phyloP scores from a whole-genome alignment of 208 protist genomes.

The Trypanosoma congolense region DNA sequence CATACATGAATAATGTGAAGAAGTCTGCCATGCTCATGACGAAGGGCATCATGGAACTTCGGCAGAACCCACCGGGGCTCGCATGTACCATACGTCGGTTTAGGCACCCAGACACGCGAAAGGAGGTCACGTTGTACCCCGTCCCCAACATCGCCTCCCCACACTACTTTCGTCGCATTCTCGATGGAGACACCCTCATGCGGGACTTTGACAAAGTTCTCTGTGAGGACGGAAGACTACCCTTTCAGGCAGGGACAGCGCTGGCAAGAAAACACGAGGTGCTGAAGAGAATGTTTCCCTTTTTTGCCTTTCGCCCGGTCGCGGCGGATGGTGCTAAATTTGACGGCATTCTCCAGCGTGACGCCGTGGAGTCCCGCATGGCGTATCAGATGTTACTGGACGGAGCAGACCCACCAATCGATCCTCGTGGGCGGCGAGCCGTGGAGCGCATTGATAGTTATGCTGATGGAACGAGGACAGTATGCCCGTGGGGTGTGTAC shows the following conservation, averaged over 20 bases:
- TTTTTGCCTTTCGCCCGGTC: conserved; percentile 61
- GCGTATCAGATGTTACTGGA: conserved; percentile 81
- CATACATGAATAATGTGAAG: conserved; percentile 49
- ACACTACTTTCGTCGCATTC: conserved; percentile 55
- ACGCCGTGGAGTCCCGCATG: conserved; percentile 79
- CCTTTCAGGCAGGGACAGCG: conserved; percentile 48
- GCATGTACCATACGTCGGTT: conserved; percentile 64
- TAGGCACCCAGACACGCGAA: conserved; percentile 57
- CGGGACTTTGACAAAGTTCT: conserved; percentile 61
- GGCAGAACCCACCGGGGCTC: conserved; percentile 60
- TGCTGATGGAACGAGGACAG: conserved; percentile 47
- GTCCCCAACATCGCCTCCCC: conserved; percentile 67
- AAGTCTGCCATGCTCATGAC: conserved; percentile 77
- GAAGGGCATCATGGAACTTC: conserved; percentile 80
- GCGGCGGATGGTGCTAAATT: conserved; percentile 53
- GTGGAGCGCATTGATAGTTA: conserved; percentile 75
- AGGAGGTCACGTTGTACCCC: conserved; percentile 77
- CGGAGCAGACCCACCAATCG: conserved; percentile 61
- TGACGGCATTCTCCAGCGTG: conserved; percentile 67
- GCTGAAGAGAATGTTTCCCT: conserved; percentile 51
- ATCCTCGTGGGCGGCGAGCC: conserved; percentile 71
- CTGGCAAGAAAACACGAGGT: conserved; percentile 34
- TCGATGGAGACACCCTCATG: conserved; percentile 34
- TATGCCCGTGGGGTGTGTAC: conserved; percentile 78
- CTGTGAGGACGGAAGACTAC: conserved; percentile 79